Evolutionary conservation across 306 rosid genomes (phyloP).

Genomic region (Prunus mongolica): DNA sequence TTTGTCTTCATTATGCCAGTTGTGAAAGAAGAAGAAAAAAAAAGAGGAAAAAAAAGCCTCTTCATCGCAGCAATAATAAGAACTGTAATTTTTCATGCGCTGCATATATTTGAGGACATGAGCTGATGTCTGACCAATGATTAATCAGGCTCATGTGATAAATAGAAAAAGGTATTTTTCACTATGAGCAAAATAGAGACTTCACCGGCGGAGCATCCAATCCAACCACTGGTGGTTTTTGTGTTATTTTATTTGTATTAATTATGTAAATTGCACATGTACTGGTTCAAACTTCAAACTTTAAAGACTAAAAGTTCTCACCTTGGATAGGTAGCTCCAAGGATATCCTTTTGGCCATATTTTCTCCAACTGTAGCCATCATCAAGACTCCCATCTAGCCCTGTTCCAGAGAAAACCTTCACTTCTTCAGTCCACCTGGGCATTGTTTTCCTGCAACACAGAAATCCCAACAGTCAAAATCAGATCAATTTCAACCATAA

Average conservation of each 20-base stretch:
- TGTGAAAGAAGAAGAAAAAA: not conserved
- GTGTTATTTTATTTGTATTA: not conserved
- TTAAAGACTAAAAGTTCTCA: constrained; percentile 11
- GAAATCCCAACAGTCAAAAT: constrained; percentile 8
- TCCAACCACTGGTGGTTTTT: not conserved
- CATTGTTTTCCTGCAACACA: constrained; percentile 51
- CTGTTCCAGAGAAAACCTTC: constrained; percentile 42
- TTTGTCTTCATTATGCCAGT: not conserved
- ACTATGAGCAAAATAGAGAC: not conserved
- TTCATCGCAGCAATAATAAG: no score
- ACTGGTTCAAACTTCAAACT: not conserved
- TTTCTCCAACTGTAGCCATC: constrained; percentile 94
- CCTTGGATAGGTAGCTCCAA: constrained; percentile 81
- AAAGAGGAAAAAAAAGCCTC: no score
- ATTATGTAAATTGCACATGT: no score
- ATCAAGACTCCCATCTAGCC: constrained; percentile 37
- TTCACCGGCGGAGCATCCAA: not conserved
- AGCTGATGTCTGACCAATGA: not conserved
- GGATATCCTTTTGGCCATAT: constrained; percentile 89
- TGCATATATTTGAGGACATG: no score
- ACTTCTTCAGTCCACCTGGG: constrained; percentile 54
- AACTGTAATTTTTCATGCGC: not conserved
- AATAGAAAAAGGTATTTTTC: not conserved
- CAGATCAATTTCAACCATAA: not conserved
- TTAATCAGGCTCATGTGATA: not conserved